Base-by-base conservation (phyloP, 495 filamentous ascomycete species). In the Aspergillus carlsbadensis region DNA sequence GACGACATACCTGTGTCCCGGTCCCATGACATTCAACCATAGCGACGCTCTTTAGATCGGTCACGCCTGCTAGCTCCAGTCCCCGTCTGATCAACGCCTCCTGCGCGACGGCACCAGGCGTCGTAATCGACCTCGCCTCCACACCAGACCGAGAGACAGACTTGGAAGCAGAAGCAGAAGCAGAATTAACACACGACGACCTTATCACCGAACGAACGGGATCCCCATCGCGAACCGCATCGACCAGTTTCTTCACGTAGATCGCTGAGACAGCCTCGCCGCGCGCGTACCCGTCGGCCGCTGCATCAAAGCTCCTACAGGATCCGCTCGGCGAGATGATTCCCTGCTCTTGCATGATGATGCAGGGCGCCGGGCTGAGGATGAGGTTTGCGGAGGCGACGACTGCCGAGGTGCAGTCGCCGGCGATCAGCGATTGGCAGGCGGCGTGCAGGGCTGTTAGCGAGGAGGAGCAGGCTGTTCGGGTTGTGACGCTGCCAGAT, bases 201-300 rank as follows among this genome's bases (percentile, higher is more conserved):
- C 73, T 47, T 41, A 77, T 78, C 8, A 79, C 61, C 6, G 69
- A 73, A 0, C 76, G 59, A 21, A 77, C 70, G 0, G 67, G 67
- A 51, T 74, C 67, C 1, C 49, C 51, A 14, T 70, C 70, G 6
- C 24, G 17, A 0, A 78, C 40, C 3, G 76, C 74, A 20, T 67
- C 40, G 4, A 51, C 40, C 0, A 70, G 47, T 2, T 15, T 36
- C 43, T 73, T 77, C 15, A 79, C 35, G 24, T 68, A 69, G 1
- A 77, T 39, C 0, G 63, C 69, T 37, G 49, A 64, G 20, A 76
- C 63, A 0, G 67, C 70, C 57, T 90, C 87, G 6, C 78, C 87
- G 14, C 86, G 77, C 0, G 70, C 84, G 61, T 85, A 90, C 0
- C 87, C 87, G 56, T 85, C 78, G 0, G 84, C 87, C 18, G 69